Percentiles rank a stretch among this genome's conserved stretches.
Evolutionary conservation across 1,284 basidiomycete species (phyloP).

Genomic region (Tilletiopsis washingtonensis): DNA sequence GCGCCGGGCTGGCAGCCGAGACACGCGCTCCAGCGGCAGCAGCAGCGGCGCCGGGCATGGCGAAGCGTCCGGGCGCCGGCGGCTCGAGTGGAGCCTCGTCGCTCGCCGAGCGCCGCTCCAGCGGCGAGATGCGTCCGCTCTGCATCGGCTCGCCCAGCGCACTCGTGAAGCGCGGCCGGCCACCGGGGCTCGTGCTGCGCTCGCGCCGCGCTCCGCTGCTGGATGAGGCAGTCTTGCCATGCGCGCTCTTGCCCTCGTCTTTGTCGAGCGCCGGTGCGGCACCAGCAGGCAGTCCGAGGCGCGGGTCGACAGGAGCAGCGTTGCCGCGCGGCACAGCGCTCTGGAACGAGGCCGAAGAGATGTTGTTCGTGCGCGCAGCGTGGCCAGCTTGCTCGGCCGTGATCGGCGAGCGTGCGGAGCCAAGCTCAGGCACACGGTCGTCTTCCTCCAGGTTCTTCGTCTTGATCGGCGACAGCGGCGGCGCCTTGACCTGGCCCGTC

Average conservation of each 20-base stretch:
- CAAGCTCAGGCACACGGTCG: too few relatives aligned
- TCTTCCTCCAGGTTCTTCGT: too few relatives aligned
- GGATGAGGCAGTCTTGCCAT: constrained; percentile 15
- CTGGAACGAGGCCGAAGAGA: constrained; percentile 14
- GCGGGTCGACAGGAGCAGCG: too few relatives aligned
- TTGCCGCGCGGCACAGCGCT: constrained; percentile 12
- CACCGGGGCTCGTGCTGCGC: constrained; percentile 21
- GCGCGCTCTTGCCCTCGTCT: constrained; percentile 13
- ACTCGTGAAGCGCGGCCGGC: constrained; percentile 25
- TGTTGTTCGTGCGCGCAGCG: constrained; percentile 11
- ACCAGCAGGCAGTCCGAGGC: constrained; percentile 10
- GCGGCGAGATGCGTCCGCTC: constrained; percentile 16
- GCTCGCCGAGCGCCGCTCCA: neutral
- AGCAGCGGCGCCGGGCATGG: neutral
- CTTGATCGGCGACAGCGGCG: neutral
- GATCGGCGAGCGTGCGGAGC: neutral
- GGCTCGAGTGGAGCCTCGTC: neutral
- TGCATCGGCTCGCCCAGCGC: constrained; percentile 30
- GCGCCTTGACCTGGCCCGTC: neutral
- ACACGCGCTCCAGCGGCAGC: neutral
- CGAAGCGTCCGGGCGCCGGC: neutral
- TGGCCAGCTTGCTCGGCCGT: neutral
- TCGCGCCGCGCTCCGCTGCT: neutral
- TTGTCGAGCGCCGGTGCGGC: constrained; percentile 13
- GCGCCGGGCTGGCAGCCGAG: neutral